Conservation (phyloP, 2,329 filamentous ascomycete species). For the Aspergillus felis region DNA sequence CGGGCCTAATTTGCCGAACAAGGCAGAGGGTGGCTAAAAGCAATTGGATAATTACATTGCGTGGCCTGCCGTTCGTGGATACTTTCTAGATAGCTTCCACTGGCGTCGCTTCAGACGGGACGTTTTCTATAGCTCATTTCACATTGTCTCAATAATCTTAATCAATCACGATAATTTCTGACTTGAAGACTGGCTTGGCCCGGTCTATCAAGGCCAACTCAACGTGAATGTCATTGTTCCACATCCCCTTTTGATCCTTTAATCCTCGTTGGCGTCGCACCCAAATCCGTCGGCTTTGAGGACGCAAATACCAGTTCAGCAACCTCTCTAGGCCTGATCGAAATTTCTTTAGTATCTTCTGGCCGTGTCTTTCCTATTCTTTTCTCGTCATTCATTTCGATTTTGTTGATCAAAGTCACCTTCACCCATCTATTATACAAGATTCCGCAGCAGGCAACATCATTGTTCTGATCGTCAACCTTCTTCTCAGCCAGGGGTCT, state of each 20-base stretch:
- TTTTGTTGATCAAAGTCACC: neutral
- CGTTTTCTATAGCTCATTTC: neutral
- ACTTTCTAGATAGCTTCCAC: neutral
- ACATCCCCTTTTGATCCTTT: neutral
- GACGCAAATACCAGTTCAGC: neutral
- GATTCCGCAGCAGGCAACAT: neutral
- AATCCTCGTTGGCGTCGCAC: neutral
- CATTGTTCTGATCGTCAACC: neutral
- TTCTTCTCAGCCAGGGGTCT: neutral
- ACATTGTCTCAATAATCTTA: neutral
- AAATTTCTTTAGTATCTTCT: slow-evolving; percentile 16
- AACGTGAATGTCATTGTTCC: neutral
- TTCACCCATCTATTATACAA: neutral
- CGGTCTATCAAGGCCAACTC: neutral
- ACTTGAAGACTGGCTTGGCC: neutral
- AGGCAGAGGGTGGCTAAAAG: neutral
- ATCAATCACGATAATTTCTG: neutral
- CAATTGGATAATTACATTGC: neutral
- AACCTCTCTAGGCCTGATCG: slow-evolving; percentile 5
- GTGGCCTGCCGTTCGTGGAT: neutral
- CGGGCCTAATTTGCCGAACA: neutral
- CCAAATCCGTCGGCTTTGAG: neutral
- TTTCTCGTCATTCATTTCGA: neutral
- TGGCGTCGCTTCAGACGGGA: neutral
- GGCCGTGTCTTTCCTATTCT: neutral